phyloP scores from a whole-genome alignment of 495 filamentous ascomycete species.

The Podospora tetraspora region DNA sequence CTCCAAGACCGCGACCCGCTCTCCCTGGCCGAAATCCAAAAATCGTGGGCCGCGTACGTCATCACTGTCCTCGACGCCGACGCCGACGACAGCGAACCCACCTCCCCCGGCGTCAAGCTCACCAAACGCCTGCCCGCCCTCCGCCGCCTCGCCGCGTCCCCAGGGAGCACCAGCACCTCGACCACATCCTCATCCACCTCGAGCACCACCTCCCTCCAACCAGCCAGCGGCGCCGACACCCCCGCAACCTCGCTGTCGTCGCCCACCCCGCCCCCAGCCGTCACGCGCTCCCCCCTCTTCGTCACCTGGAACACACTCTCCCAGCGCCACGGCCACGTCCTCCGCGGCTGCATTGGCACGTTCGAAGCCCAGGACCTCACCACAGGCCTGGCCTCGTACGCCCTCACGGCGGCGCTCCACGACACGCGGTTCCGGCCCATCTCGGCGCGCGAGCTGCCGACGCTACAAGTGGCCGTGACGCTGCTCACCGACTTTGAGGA shows the following conservation, averaged over 20 bases:
- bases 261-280: slow-evolving; percentile 6
- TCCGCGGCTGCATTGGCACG: slow-evolving; percentile 95
- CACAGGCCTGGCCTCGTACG: slow-evolving; percentile 70
- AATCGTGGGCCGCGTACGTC: slow-evolving; percentile 59
- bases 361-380: slow-evolving; percentile 76
- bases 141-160: slow-evolving; percentile 30
- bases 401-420: slow-evolving; percentile 82
- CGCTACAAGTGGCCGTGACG: slow-evolving; percentile 65
- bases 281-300: slow-evolving; percentile 65
- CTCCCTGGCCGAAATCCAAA: slow-evolving; percentile 60
- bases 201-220: slow-evolving; percentile 25
- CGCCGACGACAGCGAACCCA: slow-evolving; percentile 1
- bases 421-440: slow-evolving; percentile 84
- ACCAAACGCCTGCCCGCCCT: slow-evolving; percentile 39
- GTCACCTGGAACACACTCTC: slow-evolving; percentile 88
- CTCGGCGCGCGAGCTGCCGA: slow-evolving; percentile 56
- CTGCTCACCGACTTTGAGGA: slow-evolving; percentile 73
- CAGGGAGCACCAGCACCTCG: slow-evolving; percentile 20
- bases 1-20: slow-evolving; percentile 40
- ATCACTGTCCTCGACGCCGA: slow-evolving; percentile 28
- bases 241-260: slow-evolving; percentile 36
- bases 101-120: slow-evolving; percentile 14
- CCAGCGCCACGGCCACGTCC: slow-evolving; percentile 48
- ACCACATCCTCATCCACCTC: slow-evolving; percentile 22
- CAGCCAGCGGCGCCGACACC: slow-evolving; percentile 23